Percentiles rank a stretch among this genome's conserved stretches.
These are phyloP conservation scores for Euptelea pleiosperma DNA, from an alignment of 164 flowering plant species.

Conservation along the genomic window DNA sequence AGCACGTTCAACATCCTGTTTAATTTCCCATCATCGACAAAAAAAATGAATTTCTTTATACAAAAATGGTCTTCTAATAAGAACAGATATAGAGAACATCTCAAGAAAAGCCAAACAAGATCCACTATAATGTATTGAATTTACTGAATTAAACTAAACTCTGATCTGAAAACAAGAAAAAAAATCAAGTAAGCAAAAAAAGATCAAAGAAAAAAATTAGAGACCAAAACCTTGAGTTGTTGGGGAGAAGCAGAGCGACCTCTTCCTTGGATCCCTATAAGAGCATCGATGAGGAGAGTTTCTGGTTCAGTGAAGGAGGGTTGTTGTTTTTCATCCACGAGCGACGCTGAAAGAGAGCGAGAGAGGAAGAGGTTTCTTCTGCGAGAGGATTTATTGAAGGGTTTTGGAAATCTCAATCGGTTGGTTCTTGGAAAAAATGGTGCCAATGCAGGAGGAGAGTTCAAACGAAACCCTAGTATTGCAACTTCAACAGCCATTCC, in stretches of 20 bases:
- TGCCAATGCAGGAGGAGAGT: not conserved
- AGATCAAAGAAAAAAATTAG: not conserved
- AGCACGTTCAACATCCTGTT: constrained; percentile 75
- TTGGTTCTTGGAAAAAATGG: not conserved
- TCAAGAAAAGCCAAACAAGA: not conserved
- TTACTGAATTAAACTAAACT: too few relatives aligned
- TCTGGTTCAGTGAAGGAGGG: constrained; percentile 55
- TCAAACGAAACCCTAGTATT: constrained; percentile 17
- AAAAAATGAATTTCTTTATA: not conserved
- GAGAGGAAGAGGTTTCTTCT: constrained; percentile 5
- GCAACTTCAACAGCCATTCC: constrained; percentile 25
- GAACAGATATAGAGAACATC: not conserved
- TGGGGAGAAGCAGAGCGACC: constrained; percentile 80
- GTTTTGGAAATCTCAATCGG: constrained; percentile 5
- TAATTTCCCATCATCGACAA: constrained; percentile 3
- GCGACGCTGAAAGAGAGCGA: constrained; percentile 25
- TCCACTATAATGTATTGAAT: too few relatives aligned
- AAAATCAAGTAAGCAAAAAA: not conserved
- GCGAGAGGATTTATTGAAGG: not conserved
- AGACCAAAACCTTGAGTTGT: constrained; percentile 79
- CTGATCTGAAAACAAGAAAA: not conserved
- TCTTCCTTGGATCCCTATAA: constrained; percentile 89
- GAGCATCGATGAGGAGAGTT: constrained; percentile 53
- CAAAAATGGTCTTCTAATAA: too few relatives aligned
- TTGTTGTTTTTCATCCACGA: constrained; percentile 28